These are phyloP conservation scores for Basipetospora chlamydospora DNA, from an alignment of 2,329 filamentous ascomycete genomes.

Conservation along the genomic window DNA sequence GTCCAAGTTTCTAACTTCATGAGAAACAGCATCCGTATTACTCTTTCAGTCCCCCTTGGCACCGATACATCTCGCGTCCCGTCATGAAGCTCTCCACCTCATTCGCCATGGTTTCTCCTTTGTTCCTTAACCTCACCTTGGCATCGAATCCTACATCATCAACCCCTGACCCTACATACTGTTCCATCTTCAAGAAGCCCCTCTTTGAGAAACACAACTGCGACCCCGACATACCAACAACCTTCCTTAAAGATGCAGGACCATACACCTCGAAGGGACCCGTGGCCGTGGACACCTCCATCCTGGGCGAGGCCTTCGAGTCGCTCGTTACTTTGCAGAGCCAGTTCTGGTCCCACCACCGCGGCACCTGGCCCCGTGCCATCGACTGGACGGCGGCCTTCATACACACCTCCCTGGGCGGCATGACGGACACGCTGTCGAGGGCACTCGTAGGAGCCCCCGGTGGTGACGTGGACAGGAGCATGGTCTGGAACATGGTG, in stretches of 20 bases:
- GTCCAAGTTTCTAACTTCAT: too few relatives aligned
- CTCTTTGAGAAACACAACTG: constrained; percentile 7
- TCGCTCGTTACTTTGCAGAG: constrained; percentile 65
- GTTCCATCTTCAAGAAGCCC: constrained; percentile 8
- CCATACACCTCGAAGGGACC: too few relatives aligned
- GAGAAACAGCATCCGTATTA: too few relatives aligned
- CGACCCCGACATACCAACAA: constrained; percentile 2
- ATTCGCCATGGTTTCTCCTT: too few relatives aligned
- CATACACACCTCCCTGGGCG: constrained; percentile 63
- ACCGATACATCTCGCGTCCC: too few relatives aligned
- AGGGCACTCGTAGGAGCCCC: constrained; percentile 31
- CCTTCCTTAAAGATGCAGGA: constrained; percentile 8
- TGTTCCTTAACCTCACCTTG: too few relatives aligned
- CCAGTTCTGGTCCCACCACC: constrained; percentile 60
- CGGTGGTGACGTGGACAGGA: constrained; percentile 16
- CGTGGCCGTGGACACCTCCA: too few relatives aligned
- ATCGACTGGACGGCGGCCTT: constrained; percentile 95
- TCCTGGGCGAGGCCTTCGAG: constrained; percentile 37
- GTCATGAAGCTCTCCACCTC: too few relatives aligned
- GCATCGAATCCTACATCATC: too few relatives aligned
- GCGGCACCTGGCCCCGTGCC: constrained; percentile 68
- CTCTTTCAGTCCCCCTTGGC: too few relatives aligned
- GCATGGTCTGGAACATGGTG: constrained; percentile 23
- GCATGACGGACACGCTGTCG: constrained; percentile 57
- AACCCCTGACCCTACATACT: too few relatives aligned